Evolutionary conservation across 345 rosid species (phyloP).

Genomic region (Gossypium rotundifolium): DNA sequence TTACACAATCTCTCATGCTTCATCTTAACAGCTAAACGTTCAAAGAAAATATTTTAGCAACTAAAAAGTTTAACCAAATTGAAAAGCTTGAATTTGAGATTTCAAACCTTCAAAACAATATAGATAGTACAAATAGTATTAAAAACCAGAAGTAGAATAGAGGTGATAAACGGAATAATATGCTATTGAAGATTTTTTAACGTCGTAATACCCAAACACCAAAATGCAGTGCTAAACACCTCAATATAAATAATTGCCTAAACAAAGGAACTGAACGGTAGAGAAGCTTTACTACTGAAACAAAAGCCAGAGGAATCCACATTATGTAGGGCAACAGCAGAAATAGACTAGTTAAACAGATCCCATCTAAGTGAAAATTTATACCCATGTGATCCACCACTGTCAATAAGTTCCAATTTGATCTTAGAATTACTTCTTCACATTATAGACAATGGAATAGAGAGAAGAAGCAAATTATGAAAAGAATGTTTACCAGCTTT

Average conservation of each 20-base stretch:
- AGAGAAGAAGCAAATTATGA: background rate
- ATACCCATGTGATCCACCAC: background rate
- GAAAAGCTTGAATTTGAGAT: background rate
- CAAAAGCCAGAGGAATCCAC: background rate
- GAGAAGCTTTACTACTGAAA: background rate
- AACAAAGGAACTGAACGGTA: background rate
- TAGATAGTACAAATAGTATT: background rate
- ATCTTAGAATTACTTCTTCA: background rate
- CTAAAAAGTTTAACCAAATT: background rate
- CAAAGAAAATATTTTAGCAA: background rate
- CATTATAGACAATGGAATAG: background rate
- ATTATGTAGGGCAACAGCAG: background rate
- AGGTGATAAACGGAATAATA: background rate
- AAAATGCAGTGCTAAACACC: background rate
- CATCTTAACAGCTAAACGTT: slow-evolving; percentile 1
- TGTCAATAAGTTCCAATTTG: background rate
- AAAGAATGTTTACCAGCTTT: slow-evolving; percentile 68
- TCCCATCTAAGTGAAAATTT: background rate
- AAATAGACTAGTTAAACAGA: background rate
- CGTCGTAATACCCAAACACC: background rate
- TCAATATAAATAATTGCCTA: background rate
- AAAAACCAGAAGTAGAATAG: background rate
- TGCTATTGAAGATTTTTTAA: background rate
- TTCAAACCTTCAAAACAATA: background rate
- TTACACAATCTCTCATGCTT: background rate